phyloP scores from a whole-genome alignment of 805 yeast genomes.

The Metschnikowia reukaufii region DNA sequence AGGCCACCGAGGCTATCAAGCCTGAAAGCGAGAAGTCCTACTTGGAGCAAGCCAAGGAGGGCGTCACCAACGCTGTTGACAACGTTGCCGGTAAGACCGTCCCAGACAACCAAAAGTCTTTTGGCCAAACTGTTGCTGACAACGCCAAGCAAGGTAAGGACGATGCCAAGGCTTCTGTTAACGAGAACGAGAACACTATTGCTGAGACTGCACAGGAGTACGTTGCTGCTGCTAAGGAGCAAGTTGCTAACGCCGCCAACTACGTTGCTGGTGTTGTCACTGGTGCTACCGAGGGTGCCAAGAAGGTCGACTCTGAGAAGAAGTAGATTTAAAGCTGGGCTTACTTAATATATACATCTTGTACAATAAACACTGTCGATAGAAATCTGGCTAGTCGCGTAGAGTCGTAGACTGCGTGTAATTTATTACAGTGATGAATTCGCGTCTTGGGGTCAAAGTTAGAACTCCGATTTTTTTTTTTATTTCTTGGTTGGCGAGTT shows the following conservation, averaged over 20 bases:
- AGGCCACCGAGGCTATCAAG: slow-evolving; percentile 61
- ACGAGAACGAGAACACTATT: slow-evolving; percentile 27
- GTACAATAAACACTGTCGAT: not conserved
- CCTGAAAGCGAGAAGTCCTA: slow-evolving; percentile 71
- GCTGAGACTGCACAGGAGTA: slow-evolving; percentile 47
- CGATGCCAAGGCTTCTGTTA: slow-evolving; percentile 43
- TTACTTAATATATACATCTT: not conserved
- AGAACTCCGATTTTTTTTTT: too few relatives aligned
- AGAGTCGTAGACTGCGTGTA: too few relatives aligned
- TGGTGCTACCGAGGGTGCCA: slow-evolving; percentile 60
- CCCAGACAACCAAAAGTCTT: slow-evolving; percentile 69
- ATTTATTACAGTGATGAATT: not conserved
- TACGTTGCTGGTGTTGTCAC: slow-evolving; percentile 53
- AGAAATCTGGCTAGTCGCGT: too few relatives aligned
- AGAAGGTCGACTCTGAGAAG: slow-evolving; percentile 31
- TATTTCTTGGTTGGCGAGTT: too few relatives aligned
- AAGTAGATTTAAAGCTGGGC: slow-evolving; percentile 16
- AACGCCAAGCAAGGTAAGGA: slow-evolving; percentile 54
- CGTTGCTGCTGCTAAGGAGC: slow-evolving; percentile 56
- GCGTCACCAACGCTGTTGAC: slow-evolving; percentile 66
- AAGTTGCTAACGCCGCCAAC: slow-evolving; percentile 54
- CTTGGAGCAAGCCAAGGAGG: slow-evolving; percentile 69
- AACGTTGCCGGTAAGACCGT: slow-evolving; percentile 55
- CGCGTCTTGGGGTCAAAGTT: too few relatives aligned
- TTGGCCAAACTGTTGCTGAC: slow-evolving; percentile 68